Evolutionary conservation across 257 asterid species (phyloP), one percentile per base, ranked within the genome.

Genomic region (Rhazya stricta): DNA sequence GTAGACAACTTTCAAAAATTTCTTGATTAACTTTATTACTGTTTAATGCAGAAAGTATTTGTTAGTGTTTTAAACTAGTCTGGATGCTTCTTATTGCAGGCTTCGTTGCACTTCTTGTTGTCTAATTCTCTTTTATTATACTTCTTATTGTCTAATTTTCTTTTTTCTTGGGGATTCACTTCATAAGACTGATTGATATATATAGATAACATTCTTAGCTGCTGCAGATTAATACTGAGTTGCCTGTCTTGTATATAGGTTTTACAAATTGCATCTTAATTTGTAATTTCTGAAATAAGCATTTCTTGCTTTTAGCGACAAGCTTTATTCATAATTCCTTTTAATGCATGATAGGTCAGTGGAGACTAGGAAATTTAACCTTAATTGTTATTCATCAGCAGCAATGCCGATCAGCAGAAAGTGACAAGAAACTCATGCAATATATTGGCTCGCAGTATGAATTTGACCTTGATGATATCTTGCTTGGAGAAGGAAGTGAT

Each of bases 401-500:
- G 69, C 86, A 48, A 60, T 61, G 74, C 15, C 79, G 62, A 2
- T 68, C 77, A 53, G 69, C 74, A 60, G 91, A 79, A 74, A 82
- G 61, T 37, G 81, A 36, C 65, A 71, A 78, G 79, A 84, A 78
- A 72, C 69, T 9, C 76, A 50, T 72, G 56, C 73, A 61, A 45
- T 75, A 62, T 39, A 65, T 56, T n/a, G 89, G 88, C 29, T 46
- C 80, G 58, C 84, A 74, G 18, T 94, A 90, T 79, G 76, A 42
- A 73, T 94, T 90, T 62, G 81, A 83, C 43, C 50, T 85, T 15
- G 92, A 87, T 41, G 97, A 94, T 73, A 72, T 75, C 77, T 82
- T 94, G 84, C 89, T 94, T 0, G 97, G 98, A 11, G 98, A 87
- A 74, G 86, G 87, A 67, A 81, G 84, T 12, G 97, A 89, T 48